Conservation (phyloP, 441 rosid genomes). For the Viola pubescens region DNA sequence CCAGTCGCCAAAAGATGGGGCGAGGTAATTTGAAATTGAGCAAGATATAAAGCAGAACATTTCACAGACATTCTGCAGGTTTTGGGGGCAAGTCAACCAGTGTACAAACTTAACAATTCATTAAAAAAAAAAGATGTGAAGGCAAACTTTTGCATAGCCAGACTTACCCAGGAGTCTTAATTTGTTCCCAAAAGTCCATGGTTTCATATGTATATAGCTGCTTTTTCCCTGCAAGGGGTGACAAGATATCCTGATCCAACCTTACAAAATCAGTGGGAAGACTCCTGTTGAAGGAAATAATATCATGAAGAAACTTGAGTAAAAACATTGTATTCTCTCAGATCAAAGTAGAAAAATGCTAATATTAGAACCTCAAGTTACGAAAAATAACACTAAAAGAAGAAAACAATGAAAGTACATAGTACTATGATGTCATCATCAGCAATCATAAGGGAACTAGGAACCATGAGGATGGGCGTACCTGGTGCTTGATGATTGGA, state of each 20-base stretch:
- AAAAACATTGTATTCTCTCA: no score
- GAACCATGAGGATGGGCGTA: conserved; percentile 13
- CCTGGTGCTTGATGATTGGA: conserved; percentile 57
- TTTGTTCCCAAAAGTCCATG: conserved; percentile 93
- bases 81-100: background rate
- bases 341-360: no score
- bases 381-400: no score
- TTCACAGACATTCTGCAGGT: conserved; percentile 68
- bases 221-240: conserved; percentile 93
- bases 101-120: background rate
- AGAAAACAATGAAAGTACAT: no score
- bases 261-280: conserved; percentile 66
- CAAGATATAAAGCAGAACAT: conserved; percentile 77
- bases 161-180: conserved; percentile 83
- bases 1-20: conserved; percentile 72
- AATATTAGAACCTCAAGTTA: no score
- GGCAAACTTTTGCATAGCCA: conserved; percentile 5
- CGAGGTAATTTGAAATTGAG: conserved; percentile 65
- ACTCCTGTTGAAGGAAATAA: conserved; percentile 38
- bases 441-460: background rate
- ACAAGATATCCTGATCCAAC: conserved; percentile 86
- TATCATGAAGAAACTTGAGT: conserved; percentile 12
- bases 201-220: conserved; percentile 75
- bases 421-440: no score
- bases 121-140: background rate